phyloP scores from a whole-genome alignment of 1,284 basidiomycete species.

The Mycosarcoma maydis region DNA sequence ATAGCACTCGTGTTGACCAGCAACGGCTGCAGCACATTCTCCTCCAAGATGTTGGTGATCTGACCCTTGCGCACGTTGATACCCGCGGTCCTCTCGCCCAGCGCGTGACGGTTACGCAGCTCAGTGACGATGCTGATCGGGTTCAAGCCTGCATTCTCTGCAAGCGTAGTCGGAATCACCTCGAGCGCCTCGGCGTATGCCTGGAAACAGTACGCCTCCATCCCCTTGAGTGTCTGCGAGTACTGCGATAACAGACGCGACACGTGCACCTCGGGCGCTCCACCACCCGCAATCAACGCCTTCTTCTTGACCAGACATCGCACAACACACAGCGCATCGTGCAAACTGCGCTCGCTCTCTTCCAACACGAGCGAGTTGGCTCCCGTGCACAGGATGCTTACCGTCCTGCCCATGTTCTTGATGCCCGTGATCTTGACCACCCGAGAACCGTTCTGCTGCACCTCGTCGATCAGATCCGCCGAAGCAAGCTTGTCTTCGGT shows the following conservation, averaged over 20 bases:
- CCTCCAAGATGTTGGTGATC: constrained; percentile 95
- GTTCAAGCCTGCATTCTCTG: constrained; percentile 98
- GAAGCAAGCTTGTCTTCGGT: constrained; percentile 98
- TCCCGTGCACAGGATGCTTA: constrained; percentile 94
- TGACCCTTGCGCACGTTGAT: constrained; percentile 88
- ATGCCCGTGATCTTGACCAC: constrained; percentile 95
- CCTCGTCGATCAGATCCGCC: constrained; percentile 94
- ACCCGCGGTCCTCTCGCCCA: constrained; percentile 92
- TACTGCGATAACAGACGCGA: constrained; percentile 92
- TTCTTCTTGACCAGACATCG: constrained; percentile 99
- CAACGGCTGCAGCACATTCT: constrained; percentile 96
- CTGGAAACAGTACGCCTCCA: constrained; percentile 99
- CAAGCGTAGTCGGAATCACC: constrained; percentile 95
- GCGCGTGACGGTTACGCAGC: constrained; percentile 92
- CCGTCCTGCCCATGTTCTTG: constrained; percentile 92
- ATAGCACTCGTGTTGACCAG: constrained; percentile 94
- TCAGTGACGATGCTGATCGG: constrained; percentile 99
- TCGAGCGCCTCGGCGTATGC: constrained; percentile 98
- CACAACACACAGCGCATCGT: constrained; percentile 97
- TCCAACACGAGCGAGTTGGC: constrained; percentile 93
- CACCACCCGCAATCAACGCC: constrained; percentile 94
- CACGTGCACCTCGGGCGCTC: constrained; percentile 97
- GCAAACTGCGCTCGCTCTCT: constrained; percentile 95
- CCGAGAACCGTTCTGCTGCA: constrained; percentile 83
- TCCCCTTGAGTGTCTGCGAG: constrained; percentile 92